Evolutionary conservation across 352 stramenopile genomes (phyloP), one percentile per base, ranked within the genome.

Genomic region (Peronosclerospora sorghi): DNA sequence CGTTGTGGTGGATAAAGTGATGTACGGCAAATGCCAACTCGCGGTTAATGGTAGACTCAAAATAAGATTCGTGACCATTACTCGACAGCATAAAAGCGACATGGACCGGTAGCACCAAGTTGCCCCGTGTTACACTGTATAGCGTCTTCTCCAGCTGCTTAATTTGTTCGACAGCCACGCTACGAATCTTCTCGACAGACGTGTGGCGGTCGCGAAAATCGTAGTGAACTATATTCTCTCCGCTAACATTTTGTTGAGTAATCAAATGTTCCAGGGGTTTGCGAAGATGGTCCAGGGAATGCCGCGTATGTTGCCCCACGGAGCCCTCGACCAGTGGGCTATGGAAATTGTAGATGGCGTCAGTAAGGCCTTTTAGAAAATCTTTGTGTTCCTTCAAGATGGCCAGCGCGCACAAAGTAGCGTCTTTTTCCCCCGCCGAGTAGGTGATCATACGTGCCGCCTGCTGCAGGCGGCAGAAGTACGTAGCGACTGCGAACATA

Each of bases 1-100:
- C 76, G 51, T 89, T 89, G 59, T 92, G 79, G 60, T 92, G 79
- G 54, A 92, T 92, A 47, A 63, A 84, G 51, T 92, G 79, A 52
- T 92, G 79, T 40, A 86, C 75, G 0, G 76, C 77, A 37, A 92
- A 92, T n/a, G 73, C 74, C 27, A 92, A 34, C 42, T 92, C 79
- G 21, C 79, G 74, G 32, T 60, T 73, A 13, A 89, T 63, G 0
- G 74, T 87, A 40, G 74, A 88, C 41, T 65, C 51, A 36, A 92
- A 82, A 27, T 62, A 59, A 24, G 84, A 70, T 51, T 92, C 70
- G 12, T 59, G 51, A 38, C 79, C 74, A 42, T 87, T 70, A 1
- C 70, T 59, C 2, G 79, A 82, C 14, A 92, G 63, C 76, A 89
- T 89, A 58, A 92, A 92, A 14, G 59, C 69, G 9, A 68, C 76